These are phyloP conservation scores for Termitomyces sp. DNA, from an alignment of 768 basidiomycete genomes.

Conservation along the genomic window DNA sequence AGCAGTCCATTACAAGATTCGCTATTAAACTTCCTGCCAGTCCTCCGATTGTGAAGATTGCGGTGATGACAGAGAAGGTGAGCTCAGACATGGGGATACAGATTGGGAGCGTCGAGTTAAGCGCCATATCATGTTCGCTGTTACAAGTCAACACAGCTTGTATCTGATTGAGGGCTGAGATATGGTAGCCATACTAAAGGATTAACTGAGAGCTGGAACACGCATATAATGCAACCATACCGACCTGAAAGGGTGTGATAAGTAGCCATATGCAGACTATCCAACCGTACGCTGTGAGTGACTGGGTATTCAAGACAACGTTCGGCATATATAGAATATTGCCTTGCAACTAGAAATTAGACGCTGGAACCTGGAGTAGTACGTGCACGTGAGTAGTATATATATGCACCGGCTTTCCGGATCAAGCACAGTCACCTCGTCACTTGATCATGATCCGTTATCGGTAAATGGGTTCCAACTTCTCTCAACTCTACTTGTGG, in stretches of 20 bases:
- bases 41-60: conserved; percentile 85
- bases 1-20: conserved; percentile 62
- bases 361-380: not conserved
- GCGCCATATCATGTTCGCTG: conserved; percentile 13
- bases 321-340: conserved; percentile 6
- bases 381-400: not conserved
- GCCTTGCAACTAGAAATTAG: not conserved
- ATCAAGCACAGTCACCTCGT: not conserved
- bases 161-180: conserved; percentile 87
- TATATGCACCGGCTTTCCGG: not conserved
- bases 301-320: conserved; percentile 7
- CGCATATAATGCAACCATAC: not conserved
- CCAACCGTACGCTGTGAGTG: conserved; percentile 62
- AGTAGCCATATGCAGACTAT: conserved; percentile 65
- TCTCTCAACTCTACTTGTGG: not conserved
- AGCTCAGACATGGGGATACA: conserved; percentile 80
- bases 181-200: conserved; percentile 83
- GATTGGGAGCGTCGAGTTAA: conserved; percentile 44
- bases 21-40: conserved; percentile 70
- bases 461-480: not conserved
- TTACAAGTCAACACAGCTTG: conserved; percentile 75
- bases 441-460: not conserved
- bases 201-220: not conserved
- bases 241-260: conserved; percentile 51
- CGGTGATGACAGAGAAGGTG: conserved; percentile 78